These are phyloP conservation scores for Pichia sorboxylosa DNA, from an alignment of 1,139 yeast species.

Conservation along the genomic window DNA sequence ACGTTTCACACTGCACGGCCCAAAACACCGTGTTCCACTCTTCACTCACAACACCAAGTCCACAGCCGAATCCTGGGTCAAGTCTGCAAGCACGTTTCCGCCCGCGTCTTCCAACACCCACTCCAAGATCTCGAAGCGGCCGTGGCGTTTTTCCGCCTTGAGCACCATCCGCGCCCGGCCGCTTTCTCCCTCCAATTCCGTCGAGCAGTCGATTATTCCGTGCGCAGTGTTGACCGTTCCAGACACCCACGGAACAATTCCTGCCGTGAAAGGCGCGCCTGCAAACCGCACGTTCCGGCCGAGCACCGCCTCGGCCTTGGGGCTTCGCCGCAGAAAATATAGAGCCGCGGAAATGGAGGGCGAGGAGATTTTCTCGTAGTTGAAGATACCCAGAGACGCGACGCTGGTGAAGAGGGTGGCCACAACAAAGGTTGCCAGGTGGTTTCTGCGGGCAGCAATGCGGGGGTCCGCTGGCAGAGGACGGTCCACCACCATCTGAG, in stretches of 20 bases:
- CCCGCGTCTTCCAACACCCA: constrained; percentile 42
- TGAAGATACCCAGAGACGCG: constrained; percentile 63
- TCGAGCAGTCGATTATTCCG: constrained; percentile 66
- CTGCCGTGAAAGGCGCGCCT: no score
- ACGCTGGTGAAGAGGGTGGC: constrained; percentile 57
- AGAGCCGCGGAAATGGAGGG: constrained; percentile 83
- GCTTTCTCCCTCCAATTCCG: constrained; percentile 56
- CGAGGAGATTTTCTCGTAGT: constrained; percentile 82
- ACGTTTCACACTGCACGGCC: not conserved
- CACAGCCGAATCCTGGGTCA: constrained; percentile 39
- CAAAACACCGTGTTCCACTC: not conserved
- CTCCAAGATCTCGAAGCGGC: constrained; percentile 48
- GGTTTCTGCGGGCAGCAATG: constrained; percentile 32
- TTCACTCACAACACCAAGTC: constrained; percentile 20
- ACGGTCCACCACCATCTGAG: constrained; percentile 51
- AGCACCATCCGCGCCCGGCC: constrained; percentile 40
- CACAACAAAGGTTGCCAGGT: constrained; percentile 33
- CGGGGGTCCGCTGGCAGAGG: constrained; percentile 59
- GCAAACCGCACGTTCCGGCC: constrained; percentile 70
- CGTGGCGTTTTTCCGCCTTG: constrained; percentile 46
- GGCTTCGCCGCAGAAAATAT: constrained; percentile 72
- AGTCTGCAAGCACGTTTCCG: constrained; percentile 35
- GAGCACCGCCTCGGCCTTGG: constrained; percentile 47
- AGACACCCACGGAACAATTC: constrained; percentile 77
- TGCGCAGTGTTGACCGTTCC: constrained; percentile 77